Conservation (phyloP, 345 rosid species). For the Gossypium sturtianum region DNA sequence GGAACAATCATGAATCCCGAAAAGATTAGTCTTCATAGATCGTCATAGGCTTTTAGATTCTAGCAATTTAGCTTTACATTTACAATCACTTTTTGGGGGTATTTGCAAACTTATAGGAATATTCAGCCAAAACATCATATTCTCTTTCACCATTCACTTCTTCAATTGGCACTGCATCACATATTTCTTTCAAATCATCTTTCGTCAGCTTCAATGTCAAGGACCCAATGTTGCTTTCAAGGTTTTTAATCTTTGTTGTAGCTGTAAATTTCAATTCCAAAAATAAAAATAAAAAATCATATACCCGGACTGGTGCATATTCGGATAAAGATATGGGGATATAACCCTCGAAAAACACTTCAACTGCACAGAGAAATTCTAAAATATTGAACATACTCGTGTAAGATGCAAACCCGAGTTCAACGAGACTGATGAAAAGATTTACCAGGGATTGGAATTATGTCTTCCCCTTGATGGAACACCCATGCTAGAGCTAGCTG, state of each 20-base stretch:
- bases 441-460: conserved; percentile 44
- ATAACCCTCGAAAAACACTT: too few species aligned
- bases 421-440: neutral
- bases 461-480: conserved; percentile 42
- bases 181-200: conserved; percentile 32
- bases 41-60: too few species aligned
- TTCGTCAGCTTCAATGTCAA: conserved; percentile 24
- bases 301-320: too few species aligned
- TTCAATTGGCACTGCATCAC: conserved; percentile 26
- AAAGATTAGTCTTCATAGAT: too few species aligned
- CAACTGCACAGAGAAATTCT: too few species aligned
- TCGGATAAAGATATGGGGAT: too few species aligned
- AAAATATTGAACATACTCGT: too few species aligned
- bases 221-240: conserved; percentile 38
- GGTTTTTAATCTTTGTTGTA: conserved; percentile 40
- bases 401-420: too few species aligned
- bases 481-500: conserved; percentile 50
- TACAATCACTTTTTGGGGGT: conserved; percentile 27
- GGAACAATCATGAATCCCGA: too few species aligned
- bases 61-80: neutral
- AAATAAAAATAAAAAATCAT: too few species aligned
- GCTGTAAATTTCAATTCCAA: conserved; percentile 22
- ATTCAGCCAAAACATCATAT: neutral
- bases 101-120: conserved; percentile 25
- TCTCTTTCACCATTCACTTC: conserved; percentile 34